Evolutionary conservation across 179 eudicot genomes (phyloP).

Genomic region (Sideroxylon spinosum): DNA sequence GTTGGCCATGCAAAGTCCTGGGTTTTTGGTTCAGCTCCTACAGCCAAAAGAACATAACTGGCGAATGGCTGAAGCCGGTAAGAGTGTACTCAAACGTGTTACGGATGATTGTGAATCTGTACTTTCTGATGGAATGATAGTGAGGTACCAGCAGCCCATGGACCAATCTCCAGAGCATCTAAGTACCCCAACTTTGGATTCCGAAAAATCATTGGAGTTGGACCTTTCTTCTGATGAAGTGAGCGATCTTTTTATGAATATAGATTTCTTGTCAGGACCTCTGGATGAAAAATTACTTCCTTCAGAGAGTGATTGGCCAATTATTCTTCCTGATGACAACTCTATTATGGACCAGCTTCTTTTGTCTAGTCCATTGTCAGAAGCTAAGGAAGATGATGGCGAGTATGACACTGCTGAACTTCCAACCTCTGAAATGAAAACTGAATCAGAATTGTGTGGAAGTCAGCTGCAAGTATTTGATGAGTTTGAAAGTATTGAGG

Average conservation of each 20-base stretch:
- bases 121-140: slow-evolving; percentile 49
- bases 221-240: slow-evolving; percentile 49
- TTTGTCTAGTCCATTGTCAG: slow-evolving; percentile 43
- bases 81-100: slow-evolving; percentile 38
- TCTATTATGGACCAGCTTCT: slow-evolving; percentile 50
- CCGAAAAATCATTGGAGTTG: slow-evolving; percentile 32
- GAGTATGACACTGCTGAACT: slow-evolving; percentile 19
- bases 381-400: slow-evolving; percentile 19
- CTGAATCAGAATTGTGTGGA: slow-evolving; percentile 16
- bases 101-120: slow-evolving; percentile 26
- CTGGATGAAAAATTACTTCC: slow-evolving; percentile 36
- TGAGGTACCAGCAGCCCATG: slow-evolving; percentile 55
- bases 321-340: slow-evolving; percentile 37
- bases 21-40: slow-evolving; percentile 54
- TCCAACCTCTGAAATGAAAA: slow-evolving; percentile 24
- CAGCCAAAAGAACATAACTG: slow-evolving; percentile 60
- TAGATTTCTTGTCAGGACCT: slow-evolving; percentile 42
- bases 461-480: slow-evolving; percentile 18
- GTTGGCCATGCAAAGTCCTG: slow-evolving; percentile 82
- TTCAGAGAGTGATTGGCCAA: slow-evolving; percentile 33
- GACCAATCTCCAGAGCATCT: slow-evolving; percentile 26
- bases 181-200: slow-evolving; percentile 20
- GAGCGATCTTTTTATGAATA: slow-evolving; percentile 47
- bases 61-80: slow-evolving; percentile 52
- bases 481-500: neutral